These are phyloP conservation scores for Hevea brasiliensis DNA, from an alignment of 345 rosid species.

Conservation along the genomic window DNA sequence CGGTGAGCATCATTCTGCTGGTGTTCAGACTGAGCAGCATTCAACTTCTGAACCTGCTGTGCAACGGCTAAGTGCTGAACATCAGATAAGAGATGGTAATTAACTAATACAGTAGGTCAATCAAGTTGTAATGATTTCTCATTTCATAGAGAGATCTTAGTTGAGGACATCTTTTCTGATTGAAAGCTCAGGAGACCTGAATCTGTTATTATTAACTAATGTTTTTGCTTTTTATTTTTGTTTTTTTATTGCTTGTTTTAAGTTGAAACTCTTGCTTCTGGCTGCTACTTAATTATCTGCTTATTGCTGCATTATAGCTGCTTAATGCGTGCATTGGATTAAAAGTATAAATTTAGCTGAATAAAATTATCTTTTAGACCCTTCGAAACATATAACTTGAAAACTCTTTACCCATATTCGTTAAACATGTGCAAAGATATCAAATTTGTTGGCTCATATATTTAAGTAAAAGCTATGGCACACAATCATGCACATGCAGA, in stretches of 20 bases:
- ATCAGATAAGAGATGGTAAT: constrained; percentile 49
- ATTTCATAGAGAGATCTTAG: background rate
- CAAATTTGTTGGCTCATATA: background rate
- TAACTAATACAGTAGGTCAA: background rate
- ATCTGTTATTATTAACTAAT: background rate
- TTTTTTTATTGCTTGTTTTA: background rate
- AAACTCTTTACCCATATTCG: background rate
- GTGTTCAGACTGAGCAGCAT: constrained; percentile 40
- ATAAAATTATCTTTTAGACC: background rate
- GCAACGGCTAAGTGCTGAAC: constrained; percentile 36
- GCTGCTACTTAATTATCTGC: background rate
- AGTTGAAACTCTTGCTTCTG: background rate
- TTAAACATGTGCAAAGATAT: background rate
- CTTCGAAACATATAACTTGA: background rate
- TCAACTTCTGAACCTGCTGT: constrained; percentile 35
- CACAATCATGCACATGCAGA: background rate
- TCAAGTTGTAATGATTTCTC: constrained; percentile 6
- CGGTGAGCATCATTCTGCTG: constrained; percentile 34
- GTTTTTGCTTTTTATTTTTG: background rate
- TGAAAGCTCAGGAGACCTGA: constrained; percentile 1
- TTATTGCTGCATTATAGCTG: background rate
- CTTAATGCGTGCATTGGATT: background rate
- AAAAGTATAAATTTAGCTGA: background rate
- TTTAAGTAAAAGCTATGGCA: background rate
- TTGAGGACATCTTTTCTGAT: background rate